These are phyloP conservation scores for Phytophthora meadii DNA, from an alignment of 352 stramenopile species.

Conservation along the genomic window DNA sequence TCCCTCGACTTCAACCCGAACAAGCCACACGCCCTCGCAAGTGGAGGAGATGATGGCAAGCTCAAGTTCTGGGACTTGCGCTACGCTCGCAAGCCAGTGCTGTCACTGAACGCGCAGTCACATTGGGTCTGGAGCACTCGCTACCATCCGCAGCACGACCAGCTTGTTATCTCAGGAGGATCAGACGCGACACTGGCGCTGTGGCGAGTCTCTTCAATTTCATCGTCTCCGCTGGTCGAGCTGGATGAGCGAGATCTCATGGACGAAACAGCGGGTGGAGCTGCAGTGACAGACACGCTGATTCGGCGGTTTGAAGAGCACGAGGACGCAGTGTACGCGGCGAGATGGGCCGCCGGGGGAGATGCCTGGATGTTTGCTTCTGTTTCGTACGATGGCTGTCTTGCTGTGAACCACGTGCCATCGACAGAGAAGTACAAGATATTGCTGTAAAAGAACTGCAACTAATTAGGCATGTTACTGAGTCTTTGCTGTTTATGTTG, in stretches of 20 bases:
- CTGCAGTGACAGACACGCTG: slow-evolving; percentile 71
- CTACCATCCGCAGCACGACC: slow-evolving; percentile 99
- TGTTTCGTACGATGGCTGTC: slow-evolving; percentile 95
- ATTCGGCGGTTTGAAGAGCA: slow-evolving; percentile 94
- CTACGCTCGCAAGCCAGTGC: slow-evolving; percentile 71
- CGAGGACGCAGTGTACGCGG: slow-evolving; percentile 94
- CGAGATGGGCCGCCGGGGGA: slow-evolving; percentile 90
- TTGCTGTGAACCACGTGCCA: slow-evolving; percentile 96
- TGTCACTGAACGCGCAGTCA: slow-evolving; percentile 90
- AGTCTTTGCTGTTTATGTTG: slow-evolving; percentile 40
- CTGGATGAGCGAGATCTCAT: slow-evolving; percentile 87
- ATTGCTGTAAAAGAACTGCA: slow-evolving; percentile 85
- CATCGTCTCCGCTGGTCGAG: slow-evolving; percentile 95
- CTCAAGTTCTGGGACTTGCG: slow-evolving; percentile 99
- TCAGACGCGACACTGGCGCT: slow-evolving; percentile 95
- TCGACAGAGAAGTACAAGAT: slow-evolving; percentile 99
- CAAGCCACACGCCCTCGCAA: slow-evolving; percentile 93
- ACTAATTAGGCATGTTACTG: slow-evolving; percentile 28
- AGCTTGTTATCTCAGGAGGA: slow-evolving; percentile 94
- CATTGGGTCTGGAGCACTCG: slow-evolving; percentile 92
- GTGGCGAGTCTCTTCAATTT: slow-evolving; percentile 97
- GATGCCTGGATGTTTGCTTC: slow-evolving; percentile 98
- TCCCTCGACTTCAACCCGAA: slow-evolving; percentile 99
- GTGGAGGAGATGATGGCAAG: slow-evolving; percentile 93
- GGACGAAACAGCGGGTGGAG: slow-evolving; percentile 59